Percentiles rank a stretch among this genome's conserved stretches.
Conservation (phyloP, 345 rosid species). For the Carallia brachiata region DNA sequence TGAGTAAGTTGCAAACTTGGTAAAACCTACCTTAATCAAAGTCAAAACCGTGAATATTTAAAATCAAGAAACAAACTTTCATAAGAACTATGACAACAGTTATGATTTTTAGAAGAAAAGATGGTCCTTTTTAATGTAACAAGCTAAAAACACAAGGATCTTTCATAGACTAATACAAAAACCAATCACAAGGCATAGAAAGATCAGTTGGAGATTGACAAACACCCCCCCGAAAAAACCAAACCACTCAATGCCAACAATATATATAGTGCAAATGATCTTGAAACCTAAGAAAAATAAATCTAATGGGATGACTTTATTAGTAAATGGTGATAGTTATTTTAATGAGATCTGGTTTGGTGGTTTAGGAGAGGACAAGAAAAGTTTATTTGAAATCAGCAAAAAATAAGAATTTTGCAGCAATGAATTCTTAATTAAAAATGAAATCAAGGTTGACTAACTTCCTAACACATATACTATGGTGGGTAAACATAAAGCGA, state of each 20-base stretch:
- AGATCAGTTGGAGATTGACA: not conserved
- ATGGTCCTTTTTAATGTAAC: not conserved
- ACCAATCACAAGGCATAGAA: not conserved
- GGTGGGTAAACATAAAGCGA: too few relatives aligned
- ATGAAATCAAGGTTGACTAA: too few relatives aligned
- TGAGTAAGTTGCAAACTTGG: not conserved
- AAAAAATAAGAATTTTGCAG: not conserved
- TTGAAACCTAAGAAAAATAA: not conserved
- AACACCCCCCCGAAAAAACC: not conserved
- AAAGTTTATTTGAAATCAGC: conserved; percentile 6
- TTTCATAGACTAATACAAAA: not conserved
- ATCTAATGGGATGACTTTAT: not conserved
- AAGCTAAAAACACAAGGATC: not conserved
- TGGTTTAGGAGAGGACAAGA: conserved; percentile 4
- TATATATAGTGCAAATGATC: not conserved
- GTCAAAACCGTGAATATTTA: conserved; percentile 3
- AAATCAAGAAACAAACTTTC: conserved; percentile 1
- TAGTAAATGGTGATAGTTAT: not conserved
- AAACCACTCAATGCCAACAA: not conserved
- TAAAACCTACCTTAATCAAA: not conserved
- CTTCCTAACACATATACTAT: too few relatives aligned
- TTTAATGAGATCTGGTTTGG: not conserved
- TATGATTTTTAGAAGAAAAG: not conserved
- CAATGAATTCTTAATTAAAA: conserved; percentile 26
- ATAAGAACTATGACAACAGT: not conserved